Evolutionary conservation across 2,329 filamentous ascomycete genomes (phyloP).

Genomic region (Scytalidium sp.): DNA sequence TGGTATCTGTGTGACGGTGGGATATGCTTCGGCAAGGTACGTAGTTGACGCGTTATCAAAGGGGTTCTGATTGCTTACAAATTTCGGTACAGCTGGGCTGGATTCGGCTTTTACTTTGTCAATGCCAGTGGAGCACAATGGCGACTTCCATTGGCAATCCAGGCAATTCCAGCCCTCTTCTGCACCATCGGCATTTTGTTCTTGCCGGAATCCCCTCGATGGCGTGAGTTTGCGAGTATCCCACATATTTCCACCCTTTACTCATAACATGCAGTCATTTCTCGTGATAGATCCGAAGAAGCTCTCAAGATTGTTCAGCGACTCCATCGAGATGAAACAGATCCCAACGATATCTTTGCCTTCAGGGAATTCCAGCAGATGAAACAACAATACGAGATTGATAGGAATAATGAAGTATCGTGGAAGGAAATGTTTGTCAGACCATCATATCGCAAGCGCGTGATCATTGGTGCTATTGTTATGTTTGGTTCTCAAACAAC

Average conservation of each 20-base stretch:
- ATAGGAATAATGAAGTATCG: slow-evolving; percentile 1
- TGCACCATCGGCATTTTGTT: slow-evolving; percentile 48
- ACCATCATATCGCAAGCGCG: slow-evolving; percentile 5
- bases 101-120: slow-evolving; percentile 26
- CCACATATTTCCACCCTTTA: too few relatives aligned
- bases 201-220: slow-evolving; percentile 54
- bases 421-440: slow-evolving; percentile 2
- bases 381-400: slow-evolving; percentile 20
- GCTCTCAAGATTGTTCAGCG: slow-evolving; percentile 18
- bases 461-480: background rate
- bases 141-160: slow-evolving; percentile 59
- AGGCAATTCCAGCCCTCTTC: slow-evolving; percentile 52
- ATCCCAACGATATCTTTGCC: slow-evolving; percentile 24
- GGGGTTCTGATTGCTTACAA: background rate
- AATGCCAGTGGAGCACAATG: slow-evolving; percentile 42
- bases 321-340: slow-evolving; percentile 18
- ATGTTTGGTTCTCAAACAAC: background rate
- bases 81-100: slow-evolving; percentile 15
- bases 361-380: slow-evolving; percentile 27
- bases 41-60: background rate
- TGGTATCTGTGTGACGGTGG: slow-evolving; percentile 22
- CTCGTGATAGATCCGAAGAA: slow-evolving; percentile 18
- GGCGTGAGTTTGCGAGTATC: slow-evolving; percentile 33
- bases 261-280: too few relatives aligned
- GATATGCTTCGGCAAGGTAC: slow-evolving; percentile 11